Percentiles rank a stretch among this genome's conserved stretches.
Conservation (phyloP, 139 green algal species). For the Helicosporidium sp. region DNA sequence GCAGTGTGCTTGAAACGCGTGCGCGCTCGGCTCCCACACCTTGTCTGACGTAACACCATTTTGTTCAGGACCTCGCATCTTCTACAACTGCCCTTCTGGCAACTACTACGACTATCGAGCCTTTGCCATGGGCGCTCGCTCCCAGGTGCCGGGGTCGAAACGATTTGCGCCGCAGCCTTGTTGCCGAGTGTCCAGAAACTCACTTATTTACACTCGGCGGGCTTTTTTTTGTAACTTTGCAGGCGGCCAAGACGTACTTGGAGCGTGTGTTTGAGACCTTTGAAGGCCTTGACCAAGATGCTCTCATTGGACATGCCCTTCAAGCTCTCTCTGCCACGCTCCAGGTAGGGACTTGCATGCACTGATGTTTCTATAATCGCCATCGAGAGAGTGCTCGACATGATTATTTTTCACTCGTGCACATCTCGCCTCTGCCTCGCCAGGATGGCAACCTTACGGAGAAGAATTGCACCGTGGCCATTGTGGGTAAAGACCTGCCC, state of each 20-base stretch:
- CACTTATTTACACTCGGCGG: neutral
- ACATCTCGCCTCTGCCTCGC: neutral
- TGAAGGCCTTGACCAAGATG: conserved; percentile 38
- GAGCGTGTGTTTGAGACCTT: conserved; percentile 84
- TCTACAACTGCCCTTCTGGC: conserved; percentile 79
- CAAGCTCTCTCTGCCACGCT: conserved; percentile 26
- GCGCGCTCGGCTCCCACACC: too few species aligned
- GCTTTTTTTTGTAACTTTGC: neutral
- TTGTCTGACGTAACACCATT: too few species aligned
- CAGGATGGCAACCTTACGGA: conserved; percentile 67
- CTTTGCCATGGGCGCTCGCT: conserved; percentile 80
- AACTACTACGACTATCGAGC: conserved; percentile 96
- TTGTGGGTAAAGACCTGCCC: conserved; percentile 52
- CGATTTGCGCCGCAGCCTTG: neutral
- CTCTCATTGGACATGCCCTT: conserved; percentile 65
- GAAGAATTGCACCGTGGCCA: conserved; percentile 52
- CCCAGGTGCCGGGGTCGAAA: conserved; percentile 42
- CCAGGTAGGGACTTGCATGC: conserved; percentile 1
- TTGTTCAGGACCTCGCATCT: conserved; percentile 59
- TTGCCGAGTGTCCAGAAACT: neutral
- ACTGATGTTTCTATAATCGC: too few species aligned
- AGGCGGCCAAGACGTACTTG: conserved; percentile 89
- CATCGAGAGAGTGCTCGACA: too few species aligned
- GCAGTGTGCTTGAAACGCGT: too few species aligned
- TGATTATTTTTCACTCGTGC: too few species aligned